A percentile compares a stretch with the other conserved stretches of the same genome.
These are phyloP conservation scores for Ceratonia siliqua DNA, from an alignment of 306 rosid species.

Conservation along the genomic window DNA sequence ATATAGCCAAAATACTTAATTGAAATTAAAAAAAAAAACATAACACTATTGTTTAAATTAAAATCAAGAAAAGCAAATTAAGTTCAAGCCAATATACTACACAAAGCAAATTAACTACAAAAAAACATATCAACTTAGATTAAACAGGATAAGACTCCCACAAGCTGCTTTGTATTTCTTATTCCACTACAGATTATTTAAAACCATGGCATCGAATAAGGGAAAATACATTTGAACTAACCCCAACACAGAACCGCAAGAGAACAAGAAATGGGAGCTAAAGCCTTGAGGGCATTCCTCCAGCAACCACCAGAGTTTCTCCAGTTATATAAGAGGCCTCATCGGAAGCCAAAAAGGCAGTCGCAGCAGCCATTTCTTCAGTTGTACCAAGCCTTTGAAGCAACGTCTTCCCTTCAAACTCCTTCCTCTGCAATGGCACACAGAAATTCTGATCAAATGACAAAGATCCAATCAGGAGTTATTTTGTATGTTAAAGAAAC, in stretches of 20 bases:
- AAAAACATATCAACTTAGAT: no score
- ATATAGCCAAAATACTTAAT: no score
- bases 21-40: no score
- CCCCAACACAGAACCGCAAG: background rate
- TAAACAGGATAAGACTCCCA: background rate
- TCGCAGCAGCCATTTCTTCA: conserved; percentile 85
- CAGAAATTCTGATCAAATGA: conserved; percentile 7
- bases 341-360: conserved; percentile 88
- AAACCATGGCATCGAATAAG: background rate
- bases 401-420: conserved; percentile 59
- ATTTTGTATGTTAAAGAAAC: no score
- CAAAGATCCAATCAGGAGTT: background rate
- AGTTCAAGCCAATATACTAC: no score
- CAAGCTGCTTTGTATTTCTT: background rate
- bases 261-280: conserved; percentile 39
- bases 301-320: conserved; percentile 92
- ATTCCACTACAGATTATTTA: background rate
- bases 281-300: conserved; percentile 88
- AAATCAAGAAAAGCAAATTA: no score
- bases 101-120: no score
- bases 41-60: no score
- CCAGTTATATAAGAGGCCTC: conserved; percentile 95
- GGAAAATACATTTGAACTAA: background rate
- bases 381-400: conserved; percentile 90
- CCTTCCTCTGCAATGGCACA: conserved; percentile 53